A percentile compares a stretch with the other conserved stretches of the same genome.
Conservation (phyloP, 129 eudicot species). For the Logfia minima region DNA sequence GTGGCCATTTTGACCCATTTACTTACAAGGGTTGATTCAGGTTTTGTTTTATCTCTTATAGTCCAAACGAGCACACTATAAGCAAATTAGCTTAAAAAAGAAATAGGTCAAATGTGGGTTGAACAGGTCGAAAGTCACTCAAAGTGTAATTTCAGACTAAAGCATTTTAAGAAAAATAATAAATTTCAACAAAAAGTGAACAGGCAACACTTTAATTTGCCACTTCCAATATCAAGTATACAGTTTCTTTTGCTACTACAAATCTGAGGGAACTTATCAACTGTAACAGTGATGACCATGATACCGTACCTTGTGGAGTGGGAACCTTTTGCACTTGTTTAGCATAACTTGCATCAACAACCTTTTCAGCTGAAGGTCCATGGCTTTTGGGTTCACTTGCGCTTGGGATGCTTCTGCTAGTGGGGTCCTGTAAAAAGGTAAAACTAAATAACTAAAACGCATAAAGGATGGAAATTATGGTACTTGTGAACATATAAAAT, state of each 20-base stretch:
- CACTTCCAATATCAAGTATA: not conserved
- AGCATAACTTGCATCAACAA: conserved; percentile 48
- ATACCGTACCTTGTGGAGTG: conserved; percentile 56
- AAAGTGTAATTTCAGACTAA: not conserved
- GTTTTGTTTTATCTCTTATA: not conserved
- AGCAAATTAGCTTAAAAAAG: not conserved
- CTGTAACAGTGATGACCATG: not conserved
- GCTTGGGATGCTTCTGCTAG: conserved; percentile 22
- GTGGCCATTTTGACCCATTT: not conserved
- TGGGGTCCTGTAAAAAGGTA: conserved; percentile 9
- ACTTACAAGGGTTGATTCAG: not conserved
- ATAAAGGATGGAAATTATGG: conserved; percentile 5
- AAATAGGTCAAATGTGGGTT: not conserved
- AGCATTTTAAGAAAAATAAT: too few relatives aligned
- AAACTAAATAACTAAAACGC: not conserved
- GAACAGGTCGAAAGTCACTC: not conserved
- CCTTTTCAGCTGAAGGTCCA: conserved; percentile 51
- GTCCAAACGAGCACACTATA: not conserved
- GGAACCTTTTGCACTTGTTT: conserved; percentile 45
- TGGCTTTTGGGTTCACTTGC: conserved; percentile 29
- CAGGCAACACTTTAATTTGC: too few relatives aligned
- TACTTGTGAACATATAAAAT: not conserved
- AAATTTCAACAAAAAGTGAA: too few relatives aligned
- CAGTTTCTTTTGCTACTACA: not conserved
- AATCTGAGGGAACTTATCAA: not conserved